phyloP scores from a whole-genome alignment of 345 rosid species.

The Isatis tinctoria region DNA sequence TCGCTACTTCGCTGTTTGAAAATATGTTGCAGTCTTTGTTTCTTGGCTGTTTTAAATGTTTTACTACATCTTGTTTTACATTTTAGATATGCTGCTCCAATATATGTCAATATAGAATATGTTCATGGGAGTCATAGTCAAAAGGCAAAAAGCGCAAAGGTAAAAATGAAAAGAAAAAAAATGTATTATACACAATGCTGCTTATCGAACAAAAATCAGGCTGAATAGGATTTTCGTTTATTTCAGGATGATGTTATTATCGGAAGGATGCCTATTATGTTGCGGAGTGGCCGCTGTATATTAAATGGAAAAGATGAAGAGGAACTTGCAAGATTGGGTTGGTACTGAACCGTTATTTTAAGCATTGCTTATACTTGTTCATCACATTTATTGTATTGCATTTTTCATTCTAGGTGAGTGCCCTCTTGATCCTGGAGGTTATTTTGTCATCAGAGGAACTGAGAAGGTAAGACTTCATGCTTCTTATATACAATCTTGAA shows the following conservation, averaged over 20 bases:
- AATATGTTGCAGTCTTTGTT: neutral
- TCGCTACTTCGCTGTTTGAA: neutral
- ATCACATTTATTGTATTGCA: conserved; percentile 8
- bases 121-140: conserved; percentile 49
- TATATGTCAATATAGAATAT: conserved; percentile 68
- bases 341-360: conserved; percentile 29
- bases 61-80: neutral
- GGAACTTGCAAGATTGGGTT: conserved; percentile 89
- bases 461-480: conserved; percentile 59
- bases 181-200: neutral
- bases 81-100: conserved; percentile 82
- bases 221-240: conserved; percentile 14
- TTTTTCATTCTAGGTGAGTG: conserved; percentile 70
- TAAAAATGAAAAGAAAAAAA: conserved; percentile 21
- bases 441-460: conserved; percentile 82
- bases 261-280: conserved; percentile 92
- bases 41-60: conserved; percentile 1
- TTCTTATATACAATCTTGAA: neutral
- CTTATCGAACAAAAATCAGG: neutral
- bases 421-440: conserved; percentile 97
- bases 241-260: conserved; percentile 60
- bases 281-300: conserved; percentile 74
- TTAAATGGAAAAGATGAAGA: conserved; percentile 80
- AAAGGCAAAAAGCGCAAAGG: conserved; percentile 46
- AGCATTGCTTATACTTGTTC: neutral